Evolutionary conservation across 306 rosid genomes (phyloP).

Genomic region (Medicago arabica): DNA sequence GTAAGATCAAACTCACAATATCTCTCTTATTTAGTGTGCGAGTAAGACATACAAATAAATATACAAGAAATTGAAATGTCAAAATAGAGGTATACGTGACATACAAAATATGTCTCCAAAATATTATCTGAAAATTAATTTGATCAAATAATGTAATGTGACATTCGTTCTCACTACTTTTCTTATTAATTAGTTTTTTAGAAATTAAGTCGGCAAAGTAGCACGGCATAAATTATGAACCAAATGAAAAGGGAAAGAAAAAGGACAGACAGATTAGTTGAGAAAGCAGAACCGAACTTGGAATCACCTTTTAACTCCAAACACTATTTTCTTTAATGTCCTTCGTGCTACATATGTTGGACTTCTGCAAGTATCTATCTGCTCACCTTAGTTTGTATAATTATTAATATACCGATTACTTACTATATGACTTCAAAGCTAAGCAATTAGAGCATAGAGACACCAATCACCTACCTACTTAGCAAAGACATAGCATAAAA

Average conservation of each 20-base stretch:
- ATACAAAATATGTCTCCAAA: neutral
- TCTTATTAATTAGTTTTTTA: neutral
- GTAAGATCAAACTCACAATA: too few species aligned
- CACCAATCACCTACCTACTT: slow-evolving; percentile 23
- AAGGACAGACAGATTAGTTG: slow-evolving; percentile 44
- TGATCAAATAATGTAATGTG: slow-evolving; percentile 21
- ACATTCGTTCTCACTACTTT: slow-evolving; percentile 1
- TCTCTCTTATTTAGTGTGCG: too few species aligned
- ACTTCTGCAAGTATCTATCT: slow-evolving; percentile 41
- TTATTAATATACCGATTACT: neutral
- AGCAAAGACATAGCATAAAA: slow-evolving; percentile 27
- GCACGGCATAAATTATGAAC: slow-evolving; percentile 26
- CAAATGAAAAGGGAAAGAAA: slow-evolving; percentile 36
- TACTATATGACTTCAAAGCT: slow-evolving; percentile 47
- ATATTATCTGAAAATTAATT: neutral
- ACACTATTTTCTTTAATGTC: slow-evolving; percentile 34
- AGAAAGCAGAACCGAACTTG: slow-evolving; percentile 46
- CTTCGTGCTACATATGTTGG: slow-evolving; percentile 35
- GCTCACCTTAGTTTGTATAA: slow-evolving; percentile 31
- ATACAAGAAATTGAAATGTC: neutral
- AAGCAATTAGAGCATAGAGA: slow-evolving; percentile 47
- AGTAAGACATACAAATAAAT: neutral
- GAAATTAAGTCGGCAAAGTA: slow-evolving; percentile 39
- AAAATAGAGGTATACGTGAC: neutral
- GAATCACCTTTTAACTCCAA: slow-evolving; percentile 40